phyloP scores from a whole-genome alignment of 805 yeast species.

The Candida pseudoglaebosa region DNA sequence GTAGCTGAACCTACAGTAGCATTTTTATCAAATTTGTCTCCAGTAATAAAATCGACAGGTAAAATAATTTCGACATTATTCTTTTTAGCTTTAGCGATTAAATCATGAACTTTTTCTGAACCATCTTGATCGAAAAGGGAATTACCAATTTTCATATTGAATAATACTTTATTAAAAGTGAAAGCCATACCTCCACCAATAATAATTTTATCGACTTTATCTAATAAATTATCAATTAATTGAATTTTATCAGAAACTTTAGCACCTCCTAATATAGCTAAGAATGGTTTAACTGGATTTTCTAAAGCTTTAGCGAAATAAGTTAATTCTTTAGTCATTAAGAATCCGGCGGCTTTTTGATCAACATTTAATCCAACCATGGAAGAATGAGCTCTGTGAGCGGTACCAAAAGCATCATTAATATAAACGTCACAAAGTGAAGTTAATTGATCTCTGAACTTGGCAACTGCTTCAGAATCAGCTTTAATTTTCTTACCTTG shows the following conservation, averaged over 20 bases:
- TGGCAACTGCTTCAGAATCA: constrained; percentile 72
- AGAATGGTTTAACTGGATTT: constrained; percentile 96
- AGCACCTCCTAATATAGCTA: constrained; percentile 99
- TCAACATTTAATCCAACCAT: constrained; percentile 97
- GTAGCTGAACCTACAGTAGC: constrained; percentile 84
- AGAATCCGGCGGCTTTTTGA: constrained; percentile 98
- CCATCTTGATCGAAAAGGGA: constrained; percentile 93
- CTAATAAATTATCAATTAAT: constrained; percentile 92
- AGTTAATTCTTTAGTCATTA: constrained; percentile 94
- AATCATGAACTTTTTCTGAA: constrained; percentile 88
- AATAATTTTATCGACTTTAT: constrained; percentile 91
- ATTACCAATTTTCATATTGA: constrained; percentile 82
- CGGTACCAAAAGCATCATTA: constrained; percentile 98
- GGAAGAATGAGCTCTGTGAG: constrained; percentile 99
- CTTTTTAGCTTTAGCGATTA: constrained; percentile 94
- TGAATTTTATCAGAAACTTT: constrained; percentile 98
- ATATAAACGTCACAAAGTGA: constrained; percentile 94
- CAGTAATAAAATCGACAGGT: constrained; percentile 95
- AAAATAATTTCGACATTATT: constrained; percentile 89
- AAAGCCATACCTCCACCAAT: constrained; percentile 99
- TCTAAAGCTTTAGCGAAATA: constrained; percentile 98
- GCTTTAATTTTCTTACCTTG: constrained; percentile 95
- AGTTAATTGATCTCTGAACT: constrained; percentile 87
- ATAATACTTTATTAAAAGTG: constrained; percentile 94
- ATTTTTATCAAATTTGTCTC: constrained; percentile 88